phyloP scores from a whole-genome alignment of 2,329 filamentous ascomycete species.

The Botrytis cinerea region DNA sequence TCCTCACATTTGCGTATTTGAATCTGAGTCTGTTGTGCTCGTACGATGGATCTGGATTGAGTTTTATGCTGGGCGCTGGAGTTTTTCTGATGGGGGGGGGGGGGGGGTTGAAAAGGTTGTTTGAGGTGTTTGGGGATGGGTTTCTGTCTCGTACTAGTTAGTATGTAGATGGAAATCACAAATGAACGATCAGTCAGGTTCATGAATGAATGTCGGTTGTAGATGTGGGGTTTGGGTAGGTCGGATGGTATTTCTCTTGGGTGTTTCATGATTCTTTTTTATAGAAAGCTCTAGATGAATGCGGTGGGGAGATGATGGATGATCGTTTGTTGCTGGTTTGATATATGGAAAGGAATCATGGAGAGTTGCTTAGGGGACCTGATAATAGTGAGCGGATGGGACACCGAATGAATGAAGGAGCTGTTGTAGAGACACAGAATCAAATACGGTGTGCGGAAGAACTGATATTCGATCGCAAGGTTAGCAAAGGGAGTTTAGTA shows the following conservation, averaged over 20 bases:
- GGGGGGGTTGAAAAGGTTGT: background rate
- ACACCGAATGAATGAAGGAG: background rate
- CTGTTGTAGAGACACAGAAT: background rate
- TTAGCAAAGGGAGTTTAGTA: too few species aligned
- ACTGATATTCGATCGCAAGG: too few species aligned
- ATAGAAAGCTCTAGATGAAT: background rate
- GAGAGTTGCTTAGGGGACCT: background rate
- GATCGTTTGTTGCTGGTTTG: background rate
- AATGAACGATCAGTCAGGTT: background rate
- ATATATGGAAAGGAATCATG: background rate
- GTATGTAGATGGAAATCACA: background rate
- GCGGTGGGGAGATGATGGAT: background rate
- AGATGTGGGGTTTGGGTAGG: fast-evolving
- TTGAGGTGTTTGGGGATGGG: background rate
- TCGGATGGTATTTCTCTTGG: background rate
- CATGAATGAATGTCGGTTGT: background rate
- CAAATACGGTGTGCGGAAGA: too few species aligned
- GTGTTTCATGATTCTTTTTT: background rate
- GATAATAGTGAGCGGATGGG: background rate
- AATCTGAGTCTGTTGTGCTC: background rate
- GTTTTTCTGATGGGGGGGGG: too few species aligned
- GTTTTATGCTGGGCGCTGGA: too few species aligned
- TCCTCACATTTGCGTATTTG: background rate
- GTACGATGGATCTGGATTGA: background rate
- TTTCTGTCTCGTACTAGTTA: background rate